A percentile compares a stretch with the other conserved stretches of the same genome.
Conservation (phyloP, 148 eudicot species). For the Nepenthes mirabilis region DNA sequence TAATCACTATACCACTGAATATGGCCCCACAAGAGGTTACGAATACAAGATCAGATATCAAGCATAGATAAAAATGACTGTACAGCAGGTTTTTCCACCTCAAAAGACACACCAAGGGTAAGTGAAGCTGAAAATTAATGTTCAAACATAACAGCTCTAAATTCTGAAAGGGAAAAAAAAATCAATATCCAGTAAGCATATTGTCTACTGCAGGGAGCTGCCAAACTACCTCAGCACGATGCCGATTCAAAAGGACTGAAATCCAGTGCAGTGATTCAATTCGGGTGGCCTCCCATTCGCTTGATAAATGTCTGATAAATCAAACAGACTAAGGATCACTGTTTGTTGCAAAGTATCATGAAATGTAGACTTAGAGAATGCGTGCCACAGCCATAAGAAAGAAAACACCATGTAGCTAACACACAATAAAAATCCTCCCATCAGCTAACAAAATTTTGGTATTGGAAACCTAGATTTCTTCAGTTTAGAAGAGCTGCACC, state of each 20-base stretch:
- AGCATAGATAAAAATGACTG: not conserved
- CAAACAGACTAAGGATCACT: constrained; percentile 7
- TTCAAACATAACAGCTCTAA: not conserved
- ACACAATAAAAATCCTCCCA: not conserved
- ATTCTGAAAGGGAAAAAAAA: not conserved
- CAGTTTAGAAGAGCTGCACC: constrained; percentile 22
- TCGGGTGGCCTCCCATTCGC: constrained; percentile 97
- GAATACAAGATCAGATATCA: not conserved
- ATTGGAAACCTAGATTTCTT: constrained; percentile 2
- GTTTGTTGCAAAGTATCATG: not conserved
- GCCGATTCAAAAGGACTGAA: constrained; percentile 68
- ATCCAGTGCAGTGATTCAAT: constrained; percentile 96
- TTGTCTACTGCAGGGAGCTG: no score
- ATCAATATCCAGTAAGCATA: not conserved
- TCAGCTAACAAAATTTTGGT: not conserved
- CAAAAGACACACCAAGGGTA: not conserved
- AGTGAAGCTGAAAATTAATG: not conserved
- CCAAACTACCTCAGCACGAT: constrained; percentile 55
- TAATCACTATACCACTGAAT: no score
- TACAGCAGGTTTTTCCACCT: not conserved
- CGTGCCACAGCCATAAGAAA: not conserved
- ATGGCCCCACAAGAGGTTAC: no score
- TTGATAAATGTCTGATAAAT: constrained; percentile 69
- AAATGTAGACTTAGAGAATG: not conserved
- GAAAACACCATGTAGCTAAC: not conserved